Percentiles rank a stretch among this genome's conserved stretches.
Evolutionary conservation across 306 rosid species (phyloP).

Genomic region (Cucumis cinereus): DNA sequence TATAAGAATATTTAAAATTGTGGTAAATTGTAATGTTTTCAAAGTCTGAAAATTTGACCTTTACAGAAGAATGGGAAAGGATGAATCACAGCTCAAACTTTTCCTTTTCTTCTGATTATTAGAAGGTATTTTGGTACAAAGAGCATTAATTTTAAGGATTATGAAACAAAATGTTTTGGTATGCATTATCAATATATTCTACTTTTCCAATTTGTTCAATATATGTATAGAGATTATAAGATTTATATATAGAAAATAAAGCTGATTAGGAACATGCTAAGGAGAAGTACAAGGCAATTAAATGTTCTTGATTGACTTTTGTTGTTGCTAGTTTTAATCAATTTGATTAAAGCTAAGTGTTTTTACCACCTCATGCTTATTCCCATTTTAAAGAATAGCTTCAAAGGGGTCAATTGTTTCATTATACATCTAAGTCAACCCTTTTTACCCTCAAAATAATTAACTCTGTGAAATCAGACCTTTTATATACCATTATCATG

Average conservation of each 20-base stretch:
- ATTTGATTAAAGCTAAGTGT: too few species aligned
- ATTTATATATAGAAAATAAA: neutral
- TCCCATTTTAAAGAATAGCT: too few species aligned
- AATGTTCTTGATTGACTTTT: neutral
- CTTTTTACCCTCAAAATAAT: too few species aligned
- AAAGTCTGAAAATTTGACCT: neutral
- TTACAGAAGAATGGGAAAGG: neutral
- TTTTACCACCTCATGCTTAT: too few species aligned
- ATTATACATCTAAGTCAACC: too few species aligned
- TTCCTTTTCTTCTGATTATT: too few species aligned
- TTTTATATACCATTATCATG: too few species aligned
- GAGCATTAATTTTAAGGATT: neutral
- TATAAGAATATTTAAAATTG: neutral
- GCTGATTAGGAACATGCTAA: neutral
- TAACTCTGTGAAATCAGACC: too few species aligned
- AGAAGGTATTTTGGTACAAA: neutral
- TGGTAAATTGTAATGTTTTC: neutral
- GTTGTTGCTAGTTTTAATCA: neutral
- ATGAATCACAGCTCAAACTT: neutral
- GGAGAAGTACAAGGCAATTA: neutral
- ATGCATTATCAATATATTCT: neutral
- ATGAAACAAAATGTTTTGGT: neutral
- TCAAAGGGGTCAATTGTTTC: too few species aligned
- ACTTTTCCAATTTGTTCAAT: neutral
- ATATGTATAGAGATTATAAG: neutral